Percentiles rank a stretch among this genome's conserved stretches.
Conservation (phyloP, 2,329 filamentous ascomycete species). For the Exophiala phaeomuriformis region DNA sequence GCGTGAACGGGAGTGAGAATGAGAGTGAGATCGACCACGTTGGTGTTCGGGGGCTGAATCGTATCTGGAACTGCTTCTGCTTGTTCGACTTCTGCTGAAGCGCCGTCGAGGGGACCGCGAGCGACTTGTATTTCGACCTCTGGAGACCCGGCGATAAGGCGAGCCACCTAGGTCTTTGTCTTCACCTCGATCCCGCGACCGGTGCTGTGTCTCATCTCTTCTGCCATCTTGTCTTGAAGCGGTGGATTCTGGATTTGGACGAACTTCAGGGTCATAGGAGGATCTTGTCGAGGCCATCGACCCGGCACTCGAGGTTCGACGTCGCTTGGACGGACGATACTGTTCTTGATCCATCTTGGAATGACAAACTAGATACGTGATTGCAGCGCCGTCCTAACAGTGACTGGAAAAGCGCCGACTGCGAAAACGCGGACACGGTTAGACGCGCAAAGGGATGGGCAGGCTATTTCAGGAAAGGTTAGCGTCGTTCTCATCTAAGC, state of each 20-base stretch:
- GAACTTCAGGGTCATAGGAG: background rate
- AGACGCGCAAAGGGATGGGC: no score
- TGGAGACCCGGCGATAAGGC: no score
- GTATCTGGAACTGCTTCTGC: slow-evolving; percentile 15
- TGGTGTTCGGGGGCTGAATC: slow-evolving; percentile 18
- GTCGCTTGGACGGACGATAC: slow-evolving; percentile 18
- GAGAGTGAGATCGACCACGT: background rate
- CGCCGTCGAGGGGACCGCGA: slow-evolving; percentile 9
- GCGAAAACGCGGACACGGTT: no score
- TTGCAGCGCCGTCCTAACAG: no score
- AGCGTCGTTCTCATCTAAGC: no score
- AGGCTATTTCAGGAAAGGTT: no score
- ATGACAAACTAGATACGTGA: background rate
- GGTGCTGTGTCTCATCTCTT: slow-evolving; percentile 15
- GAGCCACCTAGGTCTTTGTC: no score
- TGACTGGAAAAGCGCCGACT: no score
- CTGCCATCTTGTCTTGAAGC: slow-evolving; percentile 7
- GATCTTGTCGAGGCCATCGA: slow-evolving; percentile 17
- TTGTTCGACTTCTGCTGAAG: slow-evolving; percentile 9
- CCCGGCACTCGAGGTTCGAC: slow-evolving; percentile 20
- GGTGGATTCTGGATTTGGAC: slow-evolving; percentile 8
- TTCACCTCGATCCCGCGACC: slow-evolving; percentile 12
- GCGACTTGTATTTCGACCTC: background rate
- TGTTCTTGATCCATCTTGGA: slow-evolving; percentile 10
- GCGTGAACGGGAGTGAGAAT: background rate